These are phyloP conservation scores for Citrullus mucosospermus DNA, from an alignment of 306 rosid genomes.

Conservation along the genomic window DNA sequence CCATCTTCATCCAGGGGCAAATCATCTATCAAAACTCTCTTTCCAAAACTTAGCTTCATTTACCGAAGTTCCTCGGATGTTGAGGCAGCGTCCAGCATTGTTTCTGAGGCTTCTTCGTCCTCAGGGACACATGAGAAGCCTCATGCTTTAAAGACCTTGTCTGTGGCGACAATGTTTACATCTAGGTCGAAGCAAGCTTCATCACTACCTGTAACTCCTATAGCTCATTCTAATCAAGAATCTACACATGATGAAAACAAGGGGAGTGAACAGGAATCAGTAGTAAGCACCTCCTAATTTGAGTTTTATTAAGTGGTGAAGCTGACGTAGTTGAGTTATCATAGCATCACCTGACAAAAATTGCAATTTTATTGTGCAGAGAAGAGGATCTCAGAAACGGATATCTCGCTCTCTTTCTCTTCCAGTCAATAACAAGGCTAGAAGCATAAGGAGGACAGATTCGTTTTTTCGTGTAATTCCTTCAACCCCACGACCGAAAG, in stretches of 20 bases:
- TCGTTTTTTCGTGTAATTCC: constrained; percentile 70
- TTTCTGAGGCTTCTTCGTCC: constrained; percentile 37
- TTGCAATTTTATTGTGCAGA: constrained; percentile 33
- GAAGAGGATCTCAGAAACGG: constrained; percentile 25
- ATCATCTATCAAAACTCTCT: constrained; percentile 46
- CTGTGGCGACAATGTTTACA: constrained; percentile 56
- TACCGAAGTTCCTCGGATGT: constrained; percentile 44
- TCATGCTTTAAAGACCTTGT: constrained; percentile 56
- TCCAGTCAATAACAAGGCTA: constrained; percentile 47
- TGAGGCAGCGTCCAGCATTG: constrained; percentile 34
- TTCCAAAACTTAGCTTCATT: constrained; percentile 69
- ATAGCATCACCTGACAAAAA: not conserved
- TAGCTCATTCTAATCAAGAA: constrained; percentile 37
- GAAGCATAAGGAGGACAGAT: constrained; percentile 52
- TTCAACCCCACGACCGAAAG: constrained; percentile 68
- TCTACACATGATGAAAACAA: constrained; percentile 40
- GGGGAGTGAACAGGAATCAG: constrained; percentile 31
- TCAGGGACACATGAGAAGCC: constrained; percentile 41
- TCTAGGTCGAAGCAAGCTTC: constrained; percentile 71
- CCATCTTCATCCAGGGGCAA: constrained; percentile 48
- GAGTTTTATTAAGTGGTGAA: not conserved
- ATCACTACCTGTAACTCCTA: constrained; percentile 76
- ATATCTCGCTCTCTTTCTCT: constrained; percentile 84
- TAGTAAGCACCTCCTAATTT: constrained; percentile 30
- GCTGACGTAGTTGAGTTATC: not conserved